phyloP scores from a whole-genome alignment of 768 basidiomycete genomes.

The Rhodotorula kratochvilovae region DNA sequence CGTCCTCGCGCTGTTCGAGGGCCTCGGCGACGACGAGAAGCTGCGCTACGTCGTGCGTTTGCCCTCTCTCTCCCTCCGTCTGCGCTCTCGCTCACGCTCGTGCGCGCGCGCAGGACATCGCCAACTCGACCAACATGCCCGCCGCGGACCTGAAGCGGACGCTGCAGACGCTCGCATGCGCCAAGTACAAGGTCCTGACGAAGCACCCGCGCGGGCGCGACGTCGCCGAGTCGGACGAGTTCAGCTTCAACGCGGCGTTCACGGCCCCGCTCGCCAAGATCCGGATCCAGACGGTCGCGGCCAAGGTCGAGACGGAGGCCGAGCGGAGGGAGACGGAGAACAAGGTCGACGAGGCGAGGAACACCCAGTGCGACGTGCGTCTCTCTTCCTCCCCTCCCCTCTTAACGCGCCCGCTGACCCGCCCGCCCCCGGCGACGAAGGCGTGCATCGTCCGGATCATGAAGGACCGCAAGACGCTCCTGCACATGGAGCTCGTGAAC shows the following conservation, averaged over 20 bases:
- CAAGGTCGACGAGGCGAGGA: conserved; percentile 85
- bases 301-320: conserved; percentile 76
- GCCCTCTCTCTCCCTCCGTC: too few species aligned
- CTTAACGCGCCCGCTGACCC: background rate
- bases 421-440: conserved; percentile 50
- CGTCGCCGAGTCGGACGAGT: conserved; percentile 66
- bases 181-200: conserved; percentile 83
- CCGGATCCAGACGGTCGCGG: conserved; percentile 84
- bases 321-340: conserved; percentile 86
- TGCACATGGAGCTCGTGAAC: conserved; percentile 78
- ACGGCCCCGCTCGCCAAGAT: conserved; percentile 76
- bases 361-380: conserved; percentile 77
- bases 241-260: conserved; percentile 84
- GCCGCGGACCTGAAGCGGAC: conserved; percentile 80
- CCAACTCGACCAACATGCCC: conserved; percentile 65
- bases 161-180: conserved; percentile 91
- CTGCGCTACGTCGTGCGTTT: conserved; percentile 68
- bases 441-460: conserved; percentile 96
- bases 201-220: conserved; percentile 87
- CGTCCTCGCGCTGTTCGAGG: conserved; percentile 81
- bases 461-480: conserved; percentile 89
- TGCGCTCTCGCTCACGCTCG: background rate
- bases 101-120: conserved; percentile 65
- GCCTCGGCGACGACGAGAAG: conserved; percentile 61
- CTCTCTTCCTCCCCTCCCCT: background rate